Percentiles rank a stretch among this genome's conserved stretches.
Conservation (phyloP, 1,284 basidiomycete genomes). For the Ceraceosorus bombacis region DNA sequence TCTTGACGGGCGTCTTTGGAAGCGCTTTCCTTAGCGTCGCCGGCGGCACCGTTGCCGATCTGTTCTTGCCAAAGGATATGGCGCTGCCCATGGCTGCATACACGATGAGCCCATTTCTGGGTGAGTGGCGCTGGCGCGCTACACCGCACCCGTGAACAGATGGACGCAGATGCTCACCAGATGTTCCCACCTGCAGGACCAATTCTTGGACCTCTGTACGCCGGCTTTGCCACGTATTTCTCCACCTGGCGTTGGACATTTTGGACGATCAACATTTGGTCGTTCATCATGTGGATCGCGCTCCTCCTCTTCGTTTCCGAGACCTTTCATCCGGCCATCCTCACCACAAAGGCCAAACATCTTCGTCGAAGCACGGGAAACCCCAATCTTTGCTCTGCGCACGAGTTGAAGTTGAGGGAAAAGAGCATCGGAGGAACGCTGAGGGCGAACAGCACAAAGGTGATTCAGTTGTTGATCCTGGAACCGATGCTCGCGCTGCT, state of each 20-base stretch:
- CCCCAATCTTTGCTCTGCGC: constrained; percentile 4
- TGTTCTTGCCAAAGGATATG: constrained; percentile 61
- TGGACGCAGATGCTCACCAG: not conserved
- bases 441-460: constrained; percentile 50
- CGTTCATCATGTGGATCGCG: constrained; percentile 1
- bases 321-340: constrained; percentile 63
- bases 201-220: constrained; percentile 44
- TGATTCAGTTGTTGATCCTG: constrained; percentile 9
- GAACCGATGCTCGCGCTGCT: constrained; percentile 20
- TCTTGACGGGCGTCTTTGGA: constrained; percentile 58
- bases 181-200: constrained; percentile 1
- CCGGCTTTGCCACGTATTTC: constrained; percentile 52
- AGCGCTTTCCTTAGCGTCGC: constrained; percentile 71
- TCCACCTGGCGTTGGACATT: constrained; percentile 72
- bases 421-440: constrained; percentile 54
- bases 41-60: constrained; percentile 65
- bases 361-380: constrained; percentile 13
- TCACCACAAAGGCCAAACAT: constrained; percentile 55
- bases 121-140: constrained; percentile 32
- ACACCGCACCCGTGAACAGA: not conserved
- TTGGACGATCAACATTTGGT: constrained; percentile 57
- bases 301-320: constrained; percentile 52
- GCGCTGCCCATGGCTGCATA: constrained; percentile 72
- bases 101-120: constrained; percentile 64
- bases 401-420: constrained; percentile 52